Conservation (phyloP, 1,284 basidiomycete species). For the Coriolopsis trogii region DNA sequence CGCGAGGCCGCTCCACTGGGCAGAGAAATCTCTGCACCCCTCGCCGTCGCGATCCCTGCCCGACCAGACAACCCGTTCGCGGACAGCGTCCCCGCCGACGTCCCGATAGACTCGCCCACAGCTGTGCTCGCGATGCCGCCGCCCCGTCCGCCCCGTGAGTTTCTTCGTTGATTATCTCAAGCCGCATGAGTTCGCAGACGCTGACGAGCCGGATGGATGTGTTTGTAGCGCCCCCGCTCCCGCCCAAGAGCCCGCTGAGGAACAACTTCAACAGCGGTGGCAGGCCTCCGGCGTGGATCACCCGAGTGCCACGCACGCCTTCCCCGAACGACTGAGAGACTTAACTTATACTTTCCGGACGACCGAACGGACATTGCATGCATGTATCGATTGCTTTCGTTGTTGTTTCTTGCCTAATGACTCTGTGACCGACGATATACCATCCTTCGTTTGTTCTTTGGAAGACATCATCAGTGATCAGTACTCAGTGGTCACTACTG, state of each 20-base stretch:
- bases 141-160: constrained; percentile 3
- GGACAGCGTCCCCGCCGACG: constrained; percentile 11
- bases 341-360: background rate
- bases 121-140: background rate
- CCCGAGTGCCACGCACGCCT: constrained; percentile 18
- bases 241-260: constrained; percentile 23
- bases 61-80: constrained; percentile 26
- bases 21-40: constrained; percentile 13
- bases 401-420: background rate
- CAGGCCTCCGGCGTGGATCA: constrained; percentile 19
- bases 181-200: no score
- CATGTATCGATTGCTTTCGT: background rate
- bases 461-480: background rate
- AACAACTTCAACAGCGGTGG: background rate
- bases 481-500: no score
- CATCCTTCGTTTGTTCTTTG: background rate
- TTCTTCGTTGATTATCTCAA: background rate
- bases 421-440: no score
- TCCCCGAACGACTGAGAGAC: background rate
- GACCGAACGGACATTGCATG: background rate
- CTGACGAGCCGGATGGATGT: background rate
- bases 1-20: constrained; percentile 13
- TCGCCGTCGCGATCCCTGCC: constrained; percentile 11
- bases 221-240: constrained; percentile 15
- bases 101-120: constrained; percentile 17